phyloP scores from a whole-genome alignment of 805 yeast genomes.

The Candida railenensis region DNA sequence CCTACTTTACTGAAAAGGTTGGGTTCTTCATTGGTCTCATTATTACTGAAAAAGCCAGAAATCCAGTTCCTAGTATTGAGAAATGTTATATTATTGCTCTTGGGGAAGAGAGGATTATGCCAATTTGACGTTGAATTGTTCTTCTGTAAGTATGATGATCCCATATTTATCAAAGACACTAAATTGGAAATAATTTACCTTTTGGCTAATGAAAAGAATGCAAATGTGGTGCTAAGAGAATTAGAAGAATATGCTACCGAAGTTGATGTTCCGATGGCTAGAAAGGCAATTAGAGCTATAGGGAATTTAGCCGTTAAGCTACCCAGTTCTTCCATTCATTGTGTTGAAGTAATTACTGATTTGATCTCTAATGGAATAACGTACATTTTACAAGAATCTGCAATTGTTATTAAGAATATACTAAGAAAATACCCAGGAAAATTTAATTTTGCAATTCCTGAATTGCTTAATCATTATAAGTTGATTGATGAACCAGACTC shows the following conservation, averaged over 20 bases:
- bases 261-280: conserved; percentile 79
- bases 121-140: conserved; percentile 73
- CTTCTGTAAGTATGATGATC: conserved; percentile 82
- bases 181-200: conserved; percentile 84
- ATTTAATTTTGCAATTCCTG: conserved; percentile 37
- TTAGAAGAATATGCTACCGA: conserved; percentile 85
- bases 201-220: conserved; percentile 65
- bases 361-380: conserved; percentile 65
- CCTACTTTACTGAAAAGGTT: conserved; percentile 56
- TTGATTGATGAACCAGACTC: conserved; percentile 74
- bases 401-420: conserved; percentile 73
- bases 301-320: conserved; percentile 86
- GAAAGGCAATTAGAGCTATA: conserved; percentile 84
- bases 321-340: conserved; percentile 56
- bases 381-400: conserved; percentile 76
- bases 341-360: conserved; percentile 61
- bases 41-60: conserved; percentile 77
- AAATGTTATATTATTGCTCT: conserved; percentile 71
- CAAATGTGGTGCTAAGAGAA: conserved; percentile 65
- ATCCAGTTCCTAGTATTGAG: conserved; percentile 79
- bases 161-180: conserved; percentile 84
- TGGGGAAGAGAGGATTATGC: conserved; percentile 61
- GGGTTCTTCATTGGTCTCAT: conserved; percentile 65
- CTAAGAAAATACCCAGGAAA: conserved; percentile 70
- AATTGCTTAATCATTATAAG: conserved; percentile 32